Evolutionary conservation across 495 filamentous ascomycete species (phyloP).

Genomic region (Glonium stellatum): DNA sequence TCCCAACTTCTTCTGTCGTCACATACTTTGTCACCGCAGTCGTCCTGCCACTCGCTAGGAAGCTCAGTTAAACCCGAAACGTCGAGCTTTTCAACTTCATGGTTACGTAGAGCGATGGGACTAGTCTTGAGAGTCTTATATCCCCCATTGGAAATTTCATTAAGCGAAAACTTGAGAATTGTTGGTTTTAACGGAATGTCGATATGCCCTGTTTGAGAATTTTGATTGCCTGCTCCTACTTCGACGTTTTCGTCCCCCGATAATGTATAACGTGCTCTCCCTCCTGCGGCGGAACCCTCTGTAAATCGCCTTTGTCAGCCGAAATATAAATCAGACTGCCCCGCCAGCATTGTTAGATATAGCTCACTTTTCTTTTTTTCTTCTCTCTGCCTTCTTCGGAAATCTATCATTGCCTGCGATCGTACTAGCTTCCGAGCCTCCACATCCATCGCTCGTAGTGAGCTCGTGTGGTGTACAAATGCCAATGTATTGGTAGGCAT

Average conservation of each 20-base stretch:
- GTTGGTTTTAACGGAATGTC: background rate
- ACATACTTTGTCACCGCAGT: no score
- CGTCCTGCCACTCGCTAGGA: no score
- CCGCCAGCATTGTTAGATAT: background rate
- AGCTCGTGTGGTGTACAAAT: conserved; percentile 2
- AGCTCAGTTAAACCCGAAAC: no score
- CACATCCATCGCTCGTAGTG: background rate
- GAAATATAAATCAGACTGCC: background rate
- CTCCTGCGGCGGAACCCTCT: background rate
- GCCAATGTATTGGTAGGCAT: background rate
- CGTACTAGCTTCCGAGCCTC: background rate
- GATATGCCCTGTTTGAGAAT: no score
- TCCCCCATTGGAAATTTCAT: no score
- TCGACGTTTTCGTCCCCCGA: background rate
- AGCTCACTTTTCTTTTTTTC: background rate
- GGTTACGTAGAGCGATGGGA: no score
- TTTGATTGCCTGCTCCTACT: background rate
- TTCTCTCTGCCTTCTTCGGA: background rate
- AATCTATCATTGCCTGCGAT: conserved; percentile 2
- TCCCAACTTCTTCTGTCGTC: no score
- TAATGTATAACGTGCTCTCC: background rate
- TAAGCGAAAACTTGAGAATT: background rate
- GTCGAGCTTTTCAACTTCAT: no score
- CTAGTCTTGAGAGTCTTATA: no score
- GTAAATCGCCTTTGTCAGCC: background rate